Base-by-base conservation (phyloP, 352 stramenopile genomes). In the Phytopythium boreale region DNA sequence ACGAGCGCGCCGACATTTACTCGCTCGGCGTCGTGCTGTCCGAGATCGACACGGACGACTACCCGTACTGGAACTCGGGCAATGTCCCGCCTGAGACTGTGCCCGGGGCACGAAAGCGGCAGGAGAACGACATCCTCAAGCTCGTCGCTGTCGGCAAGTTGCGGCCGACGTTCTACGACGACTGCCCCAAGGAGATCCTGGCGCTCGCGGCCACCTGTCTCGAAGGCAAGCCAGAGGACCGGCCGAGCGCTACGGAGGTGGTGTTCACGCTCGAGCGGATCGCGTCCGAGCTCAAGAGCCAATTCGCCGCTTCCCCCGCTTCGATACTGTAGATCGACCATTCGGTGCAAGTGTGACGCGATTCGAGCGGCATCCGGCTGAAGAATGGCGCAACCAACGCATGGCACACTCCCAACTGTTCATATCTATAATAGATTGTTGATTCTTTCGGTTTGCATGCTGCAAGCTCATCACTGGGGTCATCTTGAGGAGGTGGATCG, bases 31-130 rank as follows among this genome's bases (percentile, higher is more conserved):
- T 82, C 26, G 77, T 86, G 12, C 55, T 86, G 7, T 79, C 72
- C 14, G 77, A 86, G 56, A 71, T 86, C 50, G 76, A 85, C 63
- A 82, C 76, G 43, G 71, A 77, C 43, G 74, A 79, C 47, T 79
- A 79, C 47, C 71, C 72, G 22, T 80, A 80, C 63, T 77, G 69
- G 69, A 80, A 82, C 61, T 77, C 72, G 11, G 72, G 69, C 12
- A 74, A 20, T 22, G 55, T 72, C 15, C 71, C 64, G 41, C 51
- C 64, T 12, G 66, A 75, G 68, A 51, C n/a, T 9, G 39, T 61
- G 8, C 56, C 56, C 27, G 56, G 56, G 11, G 56, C 56, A 10
- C 55, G 71, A n/a, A 76, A 75, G 22, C 62, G 63, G 4, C 70
- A 81, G 56, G 70, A 84, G 31, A 72, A 77, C 47, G 72, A 72